Evolutionary conservation across 331 rosid genomes (phyloP).

Genomic region (Phaseolus coccineus): DNA sequence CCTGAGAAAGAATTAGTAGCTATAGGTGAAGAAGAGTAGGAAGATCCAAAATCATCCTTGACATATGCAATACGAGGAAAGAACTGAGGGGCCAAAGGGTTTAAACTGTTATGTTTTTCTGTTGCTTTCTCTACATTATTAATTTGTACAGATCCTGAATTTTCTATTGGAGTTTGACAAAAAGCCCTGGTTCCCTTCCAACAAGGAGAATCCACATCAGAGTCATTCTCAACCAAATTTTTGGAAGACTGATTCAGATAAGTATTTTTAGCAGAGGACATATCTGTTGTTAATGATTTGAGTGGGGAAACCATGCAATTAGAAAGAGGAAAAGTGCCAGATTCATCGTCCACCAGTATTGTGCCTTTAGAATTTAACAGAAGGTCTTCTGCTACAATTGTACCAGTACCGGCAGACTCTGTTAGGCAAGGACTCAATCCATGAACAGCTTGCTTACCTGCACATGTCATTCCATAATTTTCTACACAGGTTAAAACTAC

Average conservation of each 20-base stretch:
- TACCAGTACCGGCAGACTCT: conserved; percentile 26
- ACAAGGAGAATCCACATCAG: conserved; percentile 77
- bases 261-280: conserved; percentile 35
- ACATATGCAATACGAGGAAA: conserved; percentile 54
- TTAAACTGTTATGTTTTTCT: conserved; percentile 57
- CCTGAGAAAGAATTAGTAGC: conserved; percentile 46
- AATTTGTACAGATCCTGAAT: conserved; percentile 44
- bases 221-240: conserved; percentile 53
- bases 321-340: conserved; percentile 28
- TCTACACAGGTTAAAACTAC: conserved; percentile 13
- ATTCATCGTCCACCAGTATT: conserved; percentile 30
- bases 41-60: conserved; percentile 50
- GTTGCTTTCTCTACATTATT: conserved; percentile 45
- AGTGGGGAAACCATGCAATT: conserved; percentile 38
- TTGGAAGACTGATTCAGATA: conserved; percentile 39
- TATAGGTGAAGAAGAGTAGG: conserved; percentile 43
- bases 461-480: conserved; percentile 35
- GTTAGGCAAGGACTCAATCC: conserved; percentile 35
- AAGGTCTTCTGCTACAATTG: conserved; percentile 40
- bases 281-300: conserved; percentile 35
- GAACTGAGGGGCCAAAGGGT: conserved; percentile 75
- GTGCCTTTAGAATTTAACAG: conserved; percentile 39
- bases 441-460: conserved; percentile 44
- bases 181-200: conserved; percentile 62
- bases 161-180: conserved; percentile 45